Base-by-base conservation (phyloP, 345 rosid species). In the Gossypium bickii region DNA sequence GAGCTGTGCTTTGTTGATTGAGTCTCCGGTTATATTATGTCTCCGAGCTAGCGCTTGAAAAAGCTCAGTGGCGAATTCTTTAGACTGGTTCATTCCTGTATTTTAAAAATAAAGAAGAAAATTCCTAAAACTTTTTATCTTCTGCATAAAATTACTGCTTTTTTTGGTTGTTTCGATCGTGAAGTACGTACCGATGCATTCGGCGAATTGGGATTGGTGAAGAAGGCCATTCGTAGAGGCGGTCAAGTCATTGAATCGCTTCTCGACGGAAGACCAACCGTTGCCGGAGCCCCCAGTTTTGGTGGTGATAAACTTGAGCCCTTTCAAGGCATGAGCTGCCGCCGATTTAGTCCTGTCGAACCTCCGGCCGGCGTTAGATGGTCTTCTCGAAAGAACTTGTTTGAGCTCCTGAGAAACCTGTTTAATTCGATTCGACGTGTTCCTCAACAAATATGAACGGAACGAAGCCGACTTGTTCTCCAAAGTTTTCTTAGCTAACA, bases 321-420 rank as follows among this genome's bases (percentile, higher is more conserved):
- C 98, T 71, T 86, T 89, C 67, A 92, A 82, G 18, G 97, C 98
- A 68, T 86, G 93, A 55, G 87, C 70, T 2, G 96, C 94, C 0
- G 94, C 94, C 0, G 98, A 92, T 79, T 89, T 92, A 2, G 80
- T 86, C 58, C 97, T 72, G 55, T 94, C 94, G 41, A 87, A 89
- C 12, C 88, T 77, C 2, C 79, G 27, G 1, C 81, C 79, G 0
- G 84, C 66, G 0, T 80, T 77, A 0, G 89, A 49, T 0, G 92
- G 79, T 63, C 91, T 76, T 77, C 85, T 77, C 0, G 97, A 83
- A 61, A 86, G 77, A 12, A 88, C 90, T 15, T 97, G 92, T 47
- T 85, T 81, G 29, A 93, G 90, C 86, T 93, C 98, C 63, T 88
- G 93, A 0, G 97, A 93, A 17, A 90, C 94, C 75, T 93, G 93